Evolutionary conservation across 2,329 filamentous ascomycete species (phyloP), one percentile per base, ranked within the genome.

Genomic region (Clonostachys sp.): DNA sequence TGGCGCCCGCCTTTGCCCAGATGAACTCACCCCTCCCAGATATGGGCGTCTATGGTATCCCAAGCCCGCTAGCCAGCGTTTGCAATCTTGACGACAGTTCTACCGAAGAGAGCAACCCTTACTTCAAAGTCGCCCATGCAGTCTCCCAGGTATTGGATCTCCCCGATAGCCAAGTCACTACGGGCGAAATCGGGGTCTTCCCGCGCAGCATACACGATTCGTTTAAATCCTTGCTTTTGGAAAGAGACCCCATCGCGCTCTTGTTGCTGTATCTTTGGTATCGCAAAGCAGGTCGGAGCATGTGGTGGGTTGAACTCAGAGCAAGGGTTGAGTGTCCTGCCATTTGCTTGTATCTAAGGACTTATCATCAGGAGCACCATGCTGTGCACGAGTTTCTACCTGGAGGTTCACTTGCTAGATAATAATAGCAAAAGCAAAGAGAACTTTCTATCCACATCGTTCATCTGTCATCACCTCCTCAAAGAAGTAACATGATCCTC

Each of bases 291-390:
- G 44, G 68, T 35, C 60, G 60, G 14, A 59, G 59, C 54, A 62
- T 72, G 50, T 74, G 71, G 71, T 74, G 68, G 67, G 63, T 74
- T 49, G 62, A 62, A 17, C 57, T 72, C 1, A 59, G 71, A 34
- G 66, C 68, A 2, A 61, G 61, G 45, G 61, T 73, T 35, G 71
- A 74, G 53, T 64, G 65, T 41, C 66, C 65, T 35, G 58, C 70
- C n/a, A 74, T 74, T 40, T 59, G 58, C 48, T 50, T 49, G 12
- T 73, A 73, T 41, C 49, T 74, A 5, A 53, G 35, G 4, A 46
- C 54, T 4, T 54, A 67, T 57, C 62, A 72, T 17, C 17, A 39
- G 17, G 51, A 34, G 0, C 52, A 65, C 24, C 24, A 30, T 10
- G 8, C 8, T 30, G 8, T 30, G 24, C 24, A 30, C 24, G 24